A percentile compares a stretch with the other conserved stretches of the same genome.
phyloP scores from a whole-genome alignment of 306 rosid species.

The Prosopis cineraria region DNA sequence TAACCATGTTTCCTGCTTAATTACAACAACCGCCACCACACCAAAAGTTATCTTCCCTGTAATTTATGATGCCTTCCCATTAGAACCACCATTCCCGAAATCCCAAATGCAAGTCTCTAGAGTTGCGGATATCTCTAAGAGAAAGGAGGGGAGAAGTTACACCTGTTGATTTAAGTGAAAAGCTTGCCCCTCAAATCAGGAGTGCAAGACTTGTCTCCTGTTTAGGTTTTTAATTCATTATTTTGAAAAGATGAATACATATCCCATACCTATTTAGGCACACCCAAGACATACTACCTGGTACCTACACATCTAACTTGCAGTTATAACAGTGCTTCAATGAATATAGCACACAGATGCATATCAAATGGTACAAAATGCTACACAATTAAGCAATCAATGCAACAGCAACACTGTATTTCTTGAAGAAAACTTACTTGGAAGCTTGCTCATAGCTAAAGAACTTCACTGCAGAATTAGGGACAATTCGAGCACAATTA shows the following conservation, averaged over 20 bases:
- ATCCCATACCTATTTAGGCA: not conserved
- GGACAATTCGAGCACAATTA: constrained; percentile 97
- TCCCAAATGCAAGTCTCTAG: not conserved
- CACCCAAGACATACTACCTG: not conserved
- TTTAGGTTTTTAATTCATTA: not conserved
- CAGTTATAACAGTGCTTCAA: not conserved
- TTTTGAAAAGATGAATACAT: not conserved
- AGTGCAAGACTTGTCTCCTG: not conserved
- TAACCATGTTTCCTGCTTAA: not conserved
- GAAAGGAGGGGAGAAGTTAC: not conserved
- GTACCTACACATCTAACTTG: not conserved
- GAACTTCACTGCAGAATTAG: constrained; percentile 97
- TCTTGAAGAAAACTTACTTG: constrained; percentile 56
- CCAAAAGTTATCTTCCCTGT: not conserved
- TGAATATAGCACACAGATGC: constrained; percentile 7
- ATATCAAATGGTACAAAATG: not conserved
- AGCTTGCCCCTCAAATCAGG: not conserved
- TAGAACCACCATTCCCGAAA: not conserved
- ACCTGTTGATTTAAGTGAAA: not conserved
- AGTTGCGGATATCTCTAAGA: not conserved
- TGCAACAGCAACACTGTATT: not conserved
- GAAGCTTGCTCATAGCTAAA: constrained; percentile 99
- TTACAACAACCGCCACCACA: not conserved
- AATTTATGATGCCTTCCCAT: not conserved
- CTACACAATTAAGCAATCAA: constrained; percentile 7